Evolutionary conservation across 2,329 filamentous ascomycete species (phyloP), one percentile per base, ranked within the genome.

Genomic region (Penicillium sp.): DNA sequence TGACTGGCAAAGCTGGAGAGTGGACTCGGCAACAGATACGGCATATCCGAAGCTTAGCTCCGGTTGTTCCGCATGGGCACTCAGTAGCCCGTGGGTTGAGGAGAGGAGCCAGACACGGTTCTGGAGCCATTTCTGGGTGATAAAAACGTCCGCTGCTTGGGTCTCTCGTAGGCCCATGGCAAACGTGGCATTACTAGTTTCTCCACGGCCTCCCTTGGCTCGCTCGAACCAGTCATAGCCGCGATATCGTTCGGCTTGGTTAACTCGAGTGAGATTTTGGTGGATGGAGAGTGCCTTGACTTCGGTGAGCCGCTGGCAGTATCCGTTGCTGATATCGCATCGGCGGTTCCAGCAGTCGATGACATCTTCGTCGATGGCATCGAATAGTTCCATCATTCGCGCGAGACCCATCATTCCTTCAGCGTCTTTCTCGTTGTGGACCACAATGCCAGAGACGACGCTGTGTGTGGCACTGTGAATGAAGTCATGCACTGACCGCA

Each of bases 231-330:
- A 73, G 47, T 76, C 72, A 42, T 75, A 73, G 8, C 71, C 73
- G 26, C 66, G 66, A 34, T 73, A 70, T 50, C 72, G 66, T 61
- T 68, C 73, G 24, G 63, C 68, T 64, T 72, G 68, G 57, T 61
- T 71, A 53, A 69, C 69, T 35, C 52, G 66, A 47, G 46, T 65
- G 48, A 68, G 69, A 57, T 67, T 78, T 53, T 68, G 71, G 63
- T 65, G 69, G 55, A 68, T 76, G 44, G 62, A 68, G 62, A 68
- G 59, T 52, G 67, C 74, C 78, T 96, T 63, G 87, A 84, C 6
- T 69, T 89, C 58, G 81, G 89, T 48, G 81, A 89, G 72, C 80
- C 91, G 64, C 69, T 90, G 54, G 78, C 88, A 49, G 87, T 87
- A 70, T 66, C 82, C 54, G 69, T 77, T 29, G 85, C 89, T 70